Percentiles rank a stretch among this genome's conserved stretches.
These are phyloP conservation scores for Stephania cephalantha DNA, from an alignment of 164 flowering plant species.

Conservation along the genomic window DNA sequence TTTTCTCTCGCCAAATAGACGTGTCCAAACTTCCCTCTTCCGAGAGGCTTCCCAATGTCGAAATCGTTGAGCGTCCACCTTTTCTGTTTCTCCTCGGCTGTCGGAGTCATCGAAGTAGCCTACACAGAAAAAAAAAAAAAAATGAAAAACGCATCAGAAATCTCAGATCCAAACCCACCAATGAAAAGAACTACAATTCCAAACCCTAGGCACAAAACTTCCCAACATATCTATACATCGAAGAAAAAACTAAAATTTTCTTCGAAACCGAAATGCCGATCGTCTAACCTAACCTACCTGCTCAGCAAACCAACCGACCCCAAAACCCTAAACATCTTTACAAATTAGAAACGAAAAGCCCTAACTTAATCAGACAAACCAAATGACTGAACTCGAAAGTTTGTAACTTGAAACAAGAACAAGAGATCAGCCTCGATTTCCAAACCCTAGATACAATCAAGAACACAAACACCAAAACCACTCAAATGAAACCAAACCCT, in stretches of 20 bases:
- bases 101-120: conserved; percentile 43
- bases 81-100: conserved; percentile 42
- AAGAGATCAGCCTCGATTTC: background rate
- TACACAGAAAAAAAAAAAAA: conserved; percentile 11
- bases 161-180: background rate
- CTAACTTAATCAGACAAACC: background rate
- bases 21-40: conserved; percentile 95
- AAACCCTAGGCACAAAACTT: background rate
- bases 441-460: background rate
- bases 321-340: conserved; percentile 2
- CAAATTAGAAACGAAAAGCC: background rate
- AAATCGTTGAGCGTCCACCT: conserved; percentile 89
- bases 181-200: background rate
- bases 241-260: no score
- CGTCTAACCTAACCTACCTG: no score
- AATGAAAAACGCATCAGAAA: background rate
- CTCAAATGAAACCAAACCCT: conserved; percentile 10
- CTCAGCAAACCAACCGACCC: background rate
- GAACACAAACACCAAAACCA: background rate
- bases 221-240: no score
- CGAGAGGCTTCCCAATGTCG: conserved; percentile 96
- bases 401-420: background rate
- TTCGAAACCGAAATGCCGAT: no score
- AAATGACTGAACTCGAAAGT: background rate
- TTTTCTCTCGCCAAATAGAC: conserved; percentile 95